phyloP scores from a whole-genome alignment of 1,139 yeast species.

The Lodderomyces theae region DNA sequence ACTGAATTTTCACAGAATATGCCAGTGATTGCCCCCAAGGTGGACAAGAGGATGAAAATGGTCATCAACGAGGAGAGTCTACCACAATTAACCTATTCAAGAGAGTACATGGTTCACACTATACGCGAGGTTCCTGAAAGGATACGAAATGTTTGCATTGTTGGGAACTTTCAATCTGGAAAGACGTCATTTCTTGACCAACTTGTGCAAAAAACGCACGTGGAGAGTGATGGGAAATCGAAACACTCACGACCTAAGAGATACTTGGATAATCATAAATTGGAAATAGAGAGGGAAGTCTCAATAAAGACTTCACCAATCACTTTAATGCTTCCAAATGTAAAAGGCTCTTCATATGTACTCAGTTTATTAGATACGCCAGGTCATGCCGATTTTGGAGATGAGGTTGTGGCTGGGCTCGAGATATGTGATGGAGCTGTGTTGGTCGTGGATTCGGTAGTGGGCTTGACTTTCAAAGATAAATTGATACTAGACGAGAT shows the following conservation, averaged over 20 bases:
- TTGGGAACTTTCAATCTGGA: conserved; percentile 87
- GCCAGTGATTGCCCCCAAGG: conserved; percentile 65
- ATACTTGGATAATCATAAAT: conserved; percentile 66
- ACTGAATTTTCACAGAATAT: conserved; percentile 26
- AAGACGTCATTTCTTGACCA: conserved; percentile 79
- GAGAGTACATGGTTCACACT: conserved; percentile 56
- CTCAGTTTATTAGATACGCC: conserved; percentile 81
- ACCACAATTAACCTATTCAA: conserved; percentile 61
- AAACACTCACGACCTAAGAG: conserved; percentile 44
- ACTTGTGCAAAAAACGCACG: conserved; percentile 64
- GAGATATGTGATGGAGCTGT: conserved; percentile 63
- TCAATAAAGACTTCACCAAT: conserved; percentile 65
- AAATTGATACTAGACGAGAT: conserved; percentile 49
- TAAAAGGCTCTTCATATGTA: conserved; percentile 54
- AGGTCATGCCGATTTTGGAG: conserved; percentile 83
- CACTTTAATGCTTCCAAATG: conserved; percentile 58
- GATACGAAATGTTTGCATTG: conserved; percentile 71
- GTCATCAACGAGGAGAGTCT: conserved; percentile 38
- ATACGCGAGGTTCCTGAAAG: conserved; percentile 56
- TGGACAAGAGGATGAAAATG: conserved; percentile 42
- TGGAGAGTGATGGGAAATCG: conserved; percentile 25
- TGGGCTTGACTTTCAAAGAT: conserved; percentile 66
- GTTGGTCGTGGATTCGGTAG: conserved; percentile 79
- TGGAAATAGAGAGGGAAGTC: conserved; percentile 71
- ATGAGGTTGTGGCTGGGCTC: conserved; percentile 63